Conservation (phyloP, 441 rosid genomes). For the Populus hybrid region DNA sequence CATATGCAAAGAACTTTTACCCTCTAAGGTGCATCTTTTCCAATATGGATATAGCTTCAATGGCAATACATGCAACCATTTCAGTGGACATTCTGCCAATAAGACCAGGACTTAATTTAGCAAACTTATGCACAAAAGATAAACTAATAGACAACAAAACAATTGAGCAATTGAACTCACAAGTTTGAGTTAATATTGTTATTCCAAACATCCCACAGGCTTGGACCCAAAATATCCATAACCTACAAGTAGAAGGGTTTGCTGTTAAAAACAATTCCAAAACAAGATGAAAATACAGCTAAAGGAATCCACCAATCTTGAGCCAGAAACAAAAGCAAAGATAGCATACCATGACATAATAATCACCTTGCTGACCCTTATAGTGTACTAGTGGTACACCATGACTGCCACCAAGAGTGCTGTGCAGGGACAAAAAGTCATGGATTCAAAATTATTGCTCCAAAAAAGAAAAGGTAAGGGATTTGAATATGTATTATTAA, state of each 20-base stretch:
- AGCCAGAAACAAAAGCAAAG: constrained; percentile 5
- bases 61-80: constrained; percentile 78
- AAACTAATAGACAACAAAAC: constrained; percentile 1
- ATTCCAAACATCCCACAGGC: constrained; percentile 87
- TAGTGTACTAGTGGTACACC: constrained; percentile 66
- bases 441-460: constrained; percentile 7
- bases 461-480: neutral
- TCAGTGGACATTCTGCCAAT: constrained; percentile 56
- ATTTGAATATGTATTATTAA: neutral
- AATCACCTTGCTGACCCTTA: constrained; percentile 73
- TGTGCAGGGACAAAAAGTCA: constrained; percentile 18
- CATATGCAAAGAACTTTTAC: constrained; percentile 26
- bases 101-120: constrained; percentile 13
- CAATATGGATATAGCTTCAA: constrained; percentile 77
- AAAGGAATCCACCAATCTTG: neutral
- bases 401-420: constrained; percentile 69
- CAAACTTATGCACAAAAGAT: neutral
- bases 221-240: constrained; percentile 78
- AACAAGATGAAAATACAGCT: constrained; percentile 1
- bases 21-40: constrained; percentile 70
- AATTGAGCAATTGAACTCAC: constrained; percentile 27
- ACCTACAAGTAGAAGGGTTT: constrained; percentile 38
- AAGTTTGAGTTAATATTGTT: constrained; percentile 41
- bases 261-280: constrained; percentile 3
- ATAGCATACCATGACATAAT: constrained; percentile 62